These are phyloP conservation scores for Gilbertella persicaria DNA, from an alignment of 371 early-diverging fungal genomes.

Conservation along the genomic window DNA sequence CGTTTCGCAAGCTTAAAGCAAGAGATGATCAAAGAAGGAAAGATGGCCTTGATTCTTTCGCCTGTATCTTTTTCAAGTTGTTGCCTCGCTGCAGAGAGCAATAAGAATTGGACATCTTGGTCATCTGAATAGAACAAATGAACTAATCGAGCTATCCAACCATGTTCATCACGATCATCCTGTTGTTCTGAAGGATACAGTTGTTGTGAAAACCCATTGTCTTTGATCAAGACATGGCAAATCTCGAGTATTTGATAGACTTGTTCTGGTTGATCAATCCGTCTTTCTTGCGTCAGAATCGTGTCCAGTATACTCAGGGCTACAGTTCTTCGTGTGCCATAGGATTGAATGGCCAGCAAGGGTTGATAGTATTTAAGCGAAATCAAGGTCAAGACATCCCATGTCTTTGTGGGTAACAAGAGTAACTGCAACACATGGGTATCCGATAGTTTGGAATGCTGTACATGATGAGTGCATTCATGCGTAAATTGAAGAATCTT, in stretches of 20 bases:
- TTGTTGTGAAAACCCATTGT: slow-evolving; percentile 52
- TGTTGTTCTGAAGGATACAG: slow-evolving; percentile 49
- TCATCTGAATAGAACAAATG: slow-evolving; percentile 72
- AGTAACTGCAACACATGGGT: slow-evolving; percentile 66
- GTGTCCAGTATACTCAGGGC: slow-evolving; percentile 72
- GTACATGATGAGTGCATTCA: slow-evolving; percentile 55
- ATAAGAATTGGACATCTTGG: slow-evolving; percentile 68
- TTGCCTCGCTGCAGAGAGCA: slow-evolving; percentile 76
- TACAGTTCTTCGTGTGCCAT: slow-evolving; percentile 73
- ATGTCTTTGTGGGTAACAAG: slow-evolving; percentile 75
- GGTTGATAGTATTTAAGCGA: slow-evolving; percentile 72
- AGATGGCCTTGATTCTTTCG: slow-evolving; percentile 81
- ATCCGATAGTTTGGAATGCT: slow-evolving; percentile 58
- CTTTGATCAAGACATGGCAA: slow-evolving; percentile 76
- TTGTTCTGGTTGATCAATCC: slow-evolving; percentile 72
- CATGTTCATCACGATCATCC: slow-evolving; percentile 73
- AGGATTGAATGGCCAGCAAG: slow-evolving; percentile 77
- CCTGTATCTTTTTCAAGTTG: slow-evolving; percentile 86
- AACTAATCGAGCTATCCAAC: slow-evolving; percentile 78
- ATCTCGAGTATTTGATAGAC: slow-evolving; percentile 83
- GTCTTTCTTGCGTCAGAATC: slow-evolving; percentile 62
- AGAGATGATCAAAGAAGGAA: slow-evolving; percentile 78
- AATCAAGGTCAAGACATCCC: slow-evolving; percentile 61
- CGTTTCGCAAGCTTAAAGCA: slow-evolving; percentile 69
- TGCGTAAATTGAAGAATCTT: slow-evolving; percentile 83